These are phyloP conservation scores for Fragaria iinumae DNA, from an alignment of 306 rosid species.

Conservation along the genomic window DNA sequence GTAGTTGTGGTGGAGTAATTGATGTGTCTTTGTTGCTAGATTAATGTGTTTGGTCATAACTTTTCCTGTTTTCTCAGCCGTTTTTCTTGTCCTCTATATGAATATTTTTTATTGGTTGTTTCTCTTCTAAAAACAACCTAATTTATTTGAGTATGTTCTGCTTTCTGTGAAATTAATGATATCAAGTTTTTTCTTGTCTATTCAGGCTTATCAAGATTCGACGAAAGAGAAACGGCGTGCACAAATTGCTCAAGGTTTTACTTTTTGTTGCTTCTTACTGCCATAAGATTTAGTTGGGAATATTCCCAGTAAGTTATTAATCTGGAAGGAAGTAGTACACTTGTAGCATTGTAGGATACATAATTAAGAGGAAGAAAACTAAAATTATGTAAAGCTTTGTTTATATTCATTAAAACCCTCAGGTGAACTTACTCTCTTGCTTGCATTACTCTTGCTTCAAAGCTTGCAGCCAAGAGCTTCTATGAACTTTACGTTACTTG, in stretches of 20 bases:
- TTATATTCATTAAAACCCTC: neutral
- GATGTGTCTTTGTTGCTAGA: neutral
- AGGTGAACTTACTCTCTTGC: neutral
- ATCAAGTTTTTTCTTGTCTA: constrained; percentile 26
- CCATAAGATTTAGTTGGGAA: constrained; percentile 15
- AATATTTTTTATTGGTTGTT: neutral
- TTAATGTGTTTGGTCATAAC: neutral
- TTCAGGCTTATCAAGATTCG: constrained; percentile 95
- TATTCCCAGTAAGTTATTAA: neutral
- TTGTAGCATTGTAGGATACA: neutral
- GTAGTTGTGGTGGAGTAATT: neutral
- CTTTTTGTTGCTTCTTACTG: constrained; percentile 11
- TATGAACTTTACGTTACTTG: neutral
- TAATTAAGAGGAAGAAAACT: neutral
- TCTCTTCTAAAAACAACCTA: neutral
- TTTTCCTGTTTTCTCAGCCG: neutral
- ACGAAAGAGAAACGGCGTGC: constrained; percentile 94
- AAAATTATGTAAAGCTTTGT: neutral
- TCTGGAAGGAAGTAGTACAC: neutral
- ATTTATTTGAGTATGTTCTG: neutral
- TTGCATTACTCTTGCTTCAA: neutral
- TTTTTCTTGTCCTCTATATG: neutral
- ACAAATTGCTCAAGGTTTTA: constrained; percentile 87
- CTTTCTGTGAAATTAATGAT: neutral
- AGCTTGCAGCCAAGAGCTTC: neutral